Base-by-base conservation (phyloP, 345 rosid genomes). In the Microcos paniculata region DNA sequence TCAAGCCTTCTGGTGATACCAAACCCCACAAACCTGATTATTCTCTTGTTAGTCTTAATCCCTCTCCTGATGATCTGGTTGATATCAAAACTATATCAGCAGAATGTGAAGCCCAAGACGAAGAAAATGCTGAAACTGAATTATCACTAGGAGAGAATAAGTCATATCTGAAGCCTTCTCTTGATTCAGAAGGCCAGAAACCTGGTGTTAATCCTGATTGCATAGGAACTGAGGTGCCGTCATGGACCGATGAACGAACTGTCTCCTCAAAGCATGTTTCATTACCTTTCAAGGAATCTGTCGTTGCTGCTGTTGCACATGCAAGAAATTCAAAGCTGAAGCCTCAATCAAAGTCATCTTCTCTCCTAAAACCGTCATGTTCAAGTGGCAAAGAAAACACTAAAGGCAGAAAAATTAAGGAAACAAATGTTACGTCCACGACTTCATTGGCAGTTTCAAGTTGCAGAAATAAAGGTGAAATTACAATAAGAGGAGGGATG, bases 121-220 rank as follows among this genome's bases (percentile, higher is more conserved):
- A 43, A 18, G 79, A 71, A 30, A 78, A 69, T 42, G 53, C 35
- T 65, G 80, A 57, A 57, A 76, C 72, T 71, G 42, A 43, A 43
- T 73, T 73, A 18, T 45, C 53, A 15, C 72, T 59, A 61, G 78
- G 80, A 75, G 85, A 74, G 62, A 78, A 70, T 71, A 76, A 64
- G 2, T 48, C 42, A 69, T 61, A 31, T 69, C 53, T 26, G 43
- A 67, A 46, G 65, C 74, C 64, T 45, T 71, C 67, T 77, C 63
- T 64, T 10, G 62, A 30, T 69, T 77, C 81, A 2, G 55, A 73
- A 66, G 74, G 30, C 3, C 61, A 75, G 73, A 79, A 21, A 31
- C 59, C 52, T 69, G 5, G 38, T 35, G 79, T 24, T 26, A 43
- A 16, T 72, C 63, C 74, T 26, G 49, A 61, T 65, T 53, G 65